Base-by-base conservation (phyloP, 2,329 filamentous ascomycete species). In the Dactylonectria macrodidyma region DNA sequence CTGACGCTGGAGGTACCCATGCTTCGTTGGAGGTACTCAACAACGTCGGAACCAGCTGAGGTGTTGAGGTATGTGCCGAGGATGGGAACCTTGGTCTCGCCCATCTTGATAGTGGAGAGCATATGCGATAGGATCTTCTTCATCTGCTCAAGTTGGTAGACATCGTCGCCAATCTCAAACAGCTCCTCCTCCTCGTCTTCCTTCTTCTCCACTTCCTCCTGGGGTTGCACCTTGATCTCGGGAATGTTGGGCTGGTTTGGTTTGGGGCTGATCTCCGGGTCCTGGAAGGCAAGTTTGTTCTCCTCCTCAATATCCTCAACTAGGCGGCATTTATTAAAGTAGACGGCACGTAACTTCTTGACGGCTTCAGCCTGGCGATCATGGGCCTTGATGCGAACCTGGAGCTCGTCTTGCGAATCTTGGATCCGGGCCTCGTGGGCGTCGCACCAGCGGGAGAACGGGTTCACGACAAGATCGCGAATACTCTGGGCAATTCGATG, bases 261-360 rank as follows among this genome's bases (percentile, higher is more conserved):
- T 79, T 90, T 86, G 3, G 93, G 92, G 80, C 92, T 95, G 38
- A 81, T 85, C 75, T 92, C 89, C 2, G 95, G 94, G 72, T 95
- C 94, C 81, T 97, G 95, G 82, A 99, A 99, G 46, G 95, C 96
- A 62, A 99, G 88, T 83, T 99, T 98, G 81, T 98, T 97, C 85
- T 99, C 97, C 82, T 99, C 96, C 80, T 99, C 96, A 68, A 98
- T 84, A 79, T 99, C 96, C 80, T 99, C 97, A 7, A 98, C 92
- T 69, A 98, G 86, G 57, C 97, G 92, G 80, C 96, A 99, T 84
- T 98, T 99, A 86, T 98, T 99, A 88, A 98, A 98, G 83, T 99
- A 99, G 75, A 94, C 93, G 81, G 93, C 97, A 71, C 96, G 91
- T 75, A 98, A 89, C 84, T 98, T 98, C 87, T 95, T 94, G 69